A percentile compares a stretch with the other conserved stretches of the same genome.
Conservation (phyloP, 2,329 filamentous ascomycete species). For the Colletotrichum tanaceti region DNA sequence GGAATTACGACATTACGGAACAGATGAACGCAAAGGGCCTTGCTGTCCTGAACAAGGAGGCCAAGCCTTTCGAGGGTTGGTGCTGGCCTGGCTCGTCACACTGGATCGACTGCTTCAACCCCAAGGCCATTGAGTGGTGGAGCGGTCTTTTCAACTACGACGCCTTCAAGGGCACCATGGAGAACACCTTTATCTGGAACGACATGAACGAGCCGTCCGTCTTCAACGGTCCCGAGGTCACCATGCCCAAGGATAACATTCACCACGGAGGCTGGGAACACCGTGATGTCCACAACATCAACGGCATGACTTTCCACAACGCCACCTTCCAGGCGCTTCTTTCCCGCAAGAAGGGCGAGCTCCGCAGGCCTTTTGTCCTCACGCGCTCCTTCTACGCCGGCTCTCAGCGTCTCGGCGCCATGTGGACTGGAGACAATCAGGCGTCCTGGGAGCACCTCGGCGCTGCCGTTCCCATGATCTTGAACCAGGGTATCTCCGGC, state of each 20-base stretch:
- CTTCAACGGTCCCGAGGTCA: constrained; percentile 97
- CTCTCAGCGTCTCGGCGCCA: constrained; percentile 88
- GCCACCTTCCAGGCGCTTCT: constrained; percentile 89
- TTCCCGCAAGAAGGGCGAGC: constrained; percentile 86
- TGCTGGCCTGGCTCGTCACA: constrained; percentile 98
- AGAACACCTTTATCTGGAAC: constrained; percentile 97
- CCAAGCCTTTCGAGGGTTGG: constrained; percentile 92
- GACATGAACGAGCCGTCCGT: constrained; percentile 99
- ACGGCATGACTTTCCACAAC: constrained; percentile 95
- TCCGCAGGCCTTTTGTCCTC: constrained; percentile 88
- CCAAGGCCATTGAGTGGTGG: constrained; percentile 94
- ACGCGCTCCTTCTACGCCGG: constrained; percentile 94
- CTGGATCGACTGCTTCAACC: constrained; percentile 97
- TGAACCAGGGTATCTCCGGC: constrained; percentile 91
- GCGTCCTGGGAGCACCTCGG: constrained; percentile 91
- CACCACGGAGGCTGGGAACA: constrained; percentile 95
- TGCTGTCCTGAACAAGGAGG: constrained; percentile 90
- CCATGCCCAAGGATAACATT: constrained; percentile 98
- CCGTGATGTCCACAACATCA: constrained; percentile 94
- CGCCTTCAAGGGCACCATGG: constrained; percentile 84
- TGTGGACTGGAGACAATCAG: constrained; percentile 99
- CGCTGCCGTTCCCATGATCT: constrained; percentile 91
- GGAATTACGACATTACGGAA: constrained; percentile 79
- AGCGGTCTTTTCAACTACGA: constrained; percentile 87
- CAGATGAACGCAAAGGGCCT: constrained; percentile 87